Conservation (phyloP, 495 filamentous ascomycete genomes). For the Daldinia bambusicola region DNA sequence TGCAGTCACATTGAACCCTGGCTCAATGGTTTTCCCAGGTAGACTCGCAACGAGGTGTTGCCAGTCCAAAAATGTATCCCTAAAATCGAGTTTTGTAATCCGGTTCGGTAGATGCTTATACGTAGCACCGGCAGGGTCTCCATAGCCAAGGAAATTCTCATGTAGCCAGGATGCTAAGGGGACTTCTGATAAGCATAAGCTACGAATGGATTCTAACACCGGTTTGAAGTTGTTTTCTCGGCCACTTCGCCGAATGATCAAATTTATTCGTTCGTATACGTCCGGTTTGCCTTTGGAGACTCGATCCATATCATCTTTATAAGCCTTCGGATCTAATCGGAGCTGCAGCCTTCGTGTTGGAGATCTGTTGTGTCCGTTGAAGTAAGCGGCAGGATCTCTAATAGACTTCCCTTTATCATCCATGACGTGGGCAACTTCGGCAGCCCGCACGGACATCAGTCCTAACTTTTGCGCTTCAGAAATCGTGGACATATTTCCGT, state of each 20-base stretch:
- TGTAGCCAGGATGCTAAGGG: conserved; percentile 92
- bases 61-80: conserved; percentile 96
- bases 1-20: conserved; percentile 71
- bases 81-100: conserved; percentile 81
- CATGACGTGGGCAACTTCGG: conserved; percentile 86
- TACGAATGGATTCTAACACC: conserved; percentile 89
- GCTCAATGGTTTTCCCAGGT: conserved; percentile 84
- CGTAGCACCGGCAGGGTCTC: conserved; percentile 86
- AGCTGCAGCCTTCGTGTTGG: conserved; percentile 77
- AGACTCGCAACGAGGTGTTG: conserved; percentile 89
- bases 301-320: conserved; percentile 78
- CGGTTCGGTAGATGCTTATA: conserved; percentile 85
- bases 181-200: conserved; percentile 84
- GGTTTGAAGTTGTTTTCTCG: conserved; percentile 98
- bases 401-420: conserved; percentile 87
- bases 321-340: conserved; percentile 80
- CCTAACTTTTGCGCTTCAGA: conserved; percentile 68
- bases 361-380: conserved; percentile 56
- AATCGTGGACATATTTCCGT: conserved; percentile 61
- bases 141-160: conserved; percentile 96
- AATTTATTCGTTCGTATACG: conserved; percentile 86
- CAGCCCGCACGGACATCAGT: conserved; percentile 78
- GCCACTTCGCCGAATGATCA: conserved; percentile 83
- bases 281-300: conserved; percentile 72
- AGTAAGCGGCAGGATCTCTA: conserved; percentile 64